Evolutionary conservation across 805 yeast genomes (phyloP), one percentile per base, ranked within the genome.

Genomic region (Candida krabiensis): DNA sequence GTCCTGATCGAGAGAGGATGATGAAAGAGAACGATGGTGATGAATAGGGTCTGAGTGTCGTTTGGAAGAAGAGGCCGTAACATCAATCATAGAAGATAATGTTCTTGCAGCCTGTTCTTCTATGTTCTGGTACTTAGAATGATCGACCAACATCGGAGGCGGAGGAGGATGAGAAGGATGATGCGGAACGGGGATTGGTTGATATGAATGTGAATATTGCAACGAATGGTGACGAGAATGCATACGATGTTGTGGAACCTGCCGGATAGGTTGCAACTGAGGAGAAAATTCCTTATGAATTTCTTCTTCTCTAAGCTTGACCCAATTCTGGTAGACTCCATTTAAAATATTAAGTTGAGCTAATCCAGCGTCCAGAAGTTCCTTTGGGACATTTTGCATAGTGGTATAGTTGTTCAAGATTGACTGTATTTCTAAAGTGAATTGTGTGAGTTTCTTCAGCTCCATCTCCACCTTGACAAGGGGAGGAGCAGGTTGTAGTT

Each of bases 21-120:
- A 38, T 3, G 37, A 22, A 9, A 37, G 30, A 1, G 36, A 29
- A 11, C 33, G 38, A 27, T 41, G 42, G 2, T 26, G 29, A 3
- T 25, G 34, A 3, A 28, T 27, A 9, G 39, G 30, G 13, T 35
- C 31, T 11, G 25, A 16, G 8, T 24, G 9, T 30, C 21, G 17
- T 13, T 5, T 9, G 30, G 26, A 11, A n/a, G 13, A 12, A 19
- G 8, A 7, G 9, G 40, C 12, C 26, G 45, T 19, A 30, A 36
- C 27, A 24, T 44, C 56, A 26, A 52, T 49, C 55, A 56, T 47
- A 18, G 58, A 49, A 11, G 54, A 50, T n/a, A 56, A 44, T 1
- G 60, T 53, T 29, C 50, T 45, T 3, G 56, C 57, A 2, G 58
- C 61, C 43, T 56, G 60, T 19, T 55, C 58, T 35, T 56, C 61